Percentiles rank a stretch among this genome's conserved stretches.
Conservation (phyloP, 1,284 basidiomycete genomes). For the Pholiota adiposa region DNA sequence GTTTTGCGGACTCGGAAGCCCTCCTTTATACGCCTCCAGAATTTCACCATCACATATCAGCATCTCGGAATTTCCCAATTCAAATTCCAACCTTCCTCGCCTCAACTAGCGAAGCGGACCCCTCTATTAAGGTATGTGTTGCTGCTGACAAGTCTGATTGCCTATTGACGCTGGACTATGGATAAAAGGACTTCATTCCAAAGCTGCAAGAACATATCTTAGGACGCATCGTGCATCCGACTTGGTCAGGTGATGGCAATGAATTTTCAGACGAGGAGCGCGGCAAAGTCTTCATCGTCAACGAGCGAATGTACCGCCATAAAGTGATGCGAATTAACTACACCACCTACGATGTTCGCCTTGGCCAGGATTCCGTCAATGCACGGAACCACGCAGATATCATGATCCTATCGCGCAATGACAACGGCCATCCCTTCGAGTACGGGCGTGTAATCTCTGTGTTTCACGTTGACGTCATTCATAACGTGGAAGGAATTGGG, state of each 20-base stretch:
- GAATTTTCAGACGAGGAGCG: slow-evolving; percentile 20
- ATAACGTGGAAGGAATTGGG: not conserved
- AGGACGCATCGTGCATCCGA: not conserved
- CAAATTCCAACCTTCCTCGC: not conserved
- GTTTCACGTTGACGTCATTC: slow-evolving; percentile 5
- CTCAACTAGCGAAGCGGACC: not conserved
- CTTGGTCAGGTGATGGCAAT: not conserved
- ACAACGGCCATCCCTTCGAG: slow-evolving; percentile 14
- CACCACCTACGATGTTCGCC: slow-evolving; percentile 33
- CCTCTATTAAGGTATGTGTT: not conserved
- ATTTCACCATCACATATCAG: not conserved
- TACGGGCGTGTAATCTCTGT: slow-evolving; percentile 10
- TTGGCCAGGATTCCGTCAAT: slow-evolving; percentile 40
- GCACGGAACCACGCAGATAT: slow-evolving; percentile 33
- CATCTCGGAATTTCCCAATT: not conserved
- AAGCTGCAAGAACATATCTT: not conserved
- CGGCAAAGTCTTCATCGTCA: slow-evolving; percentile 25
- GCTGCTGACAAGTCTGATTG: not conserved
- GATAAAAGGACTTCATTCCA: not conserved
- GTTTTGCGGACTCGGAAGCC: not conserved
- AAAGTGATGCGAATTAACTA: slow-evolving; percentile 43
- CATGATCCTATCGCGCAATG: slow-evolving; percentile 34
- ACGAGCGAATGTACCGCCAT: slow-evolving; percentile 36
- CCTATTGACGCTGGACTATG: too few relatives aligned
- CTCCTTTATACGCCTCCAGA: not conserved